Conservation (phyloP, 2,329 filamentous ascomycete species). For the Colletotrichum spaethianum region DNA sequence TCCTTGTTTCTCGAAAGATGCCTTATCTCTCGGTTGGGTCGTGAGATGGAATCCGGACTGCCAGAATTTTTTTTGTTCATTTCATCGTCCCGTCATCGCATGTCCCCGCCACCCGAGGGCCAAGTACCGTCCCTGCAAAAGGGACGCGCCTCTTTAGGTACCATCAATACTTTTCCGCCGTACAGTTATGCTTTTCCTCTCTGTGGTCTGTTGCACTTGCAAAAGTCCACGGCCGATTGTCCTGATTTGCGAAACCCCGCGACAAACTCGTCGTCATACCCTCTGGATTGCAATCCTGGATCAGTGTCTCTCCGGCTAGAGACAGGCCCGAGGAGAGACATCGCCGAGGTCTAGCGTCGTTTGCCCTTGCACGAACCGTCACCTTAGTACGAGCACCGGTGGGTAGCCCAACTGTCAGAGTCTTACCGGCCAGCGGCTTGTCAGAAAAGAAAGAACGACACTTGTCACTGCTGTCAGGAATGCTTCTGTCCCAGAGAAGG, state of each 20-base stretch:
- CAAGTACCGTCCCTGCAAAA: neutral
- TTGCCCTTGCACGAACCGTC: constrained; percentile 2
- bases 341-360: constrained; percentile 15
- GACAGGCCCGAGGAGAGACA: constrained; percentile 36
- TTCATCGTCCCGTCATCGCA: constrained; percentile 16
- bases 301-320: constrained; percentile 35
- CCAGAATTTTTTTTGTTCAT: neutral
- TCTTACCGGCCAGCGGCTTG: neutral
- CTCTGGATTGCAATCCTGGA: constrained; percentile 29
- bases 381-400: neutral
- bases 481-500: constrained; percentile 30
- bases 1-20: neutral
- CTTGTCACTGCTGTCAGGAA: constrained; percentile 34
- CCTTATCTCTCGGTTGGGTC: neutral
- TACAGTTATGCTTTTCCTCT: constrained; percentile 14
- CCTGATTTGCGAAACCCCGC: constrained; percentile 20
- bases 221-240: constrained; percentile 30
- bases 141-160: constrained; percentile 1
- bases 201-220: constrained; percentile 22
- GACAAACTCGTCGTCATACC: constrained; percentile 18
- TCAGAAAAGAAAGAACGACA: constrained; percentile 30
- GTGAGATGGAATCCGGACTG: neutral
- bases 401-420: neutral
- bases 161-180: neutral
- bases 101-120: constrained; percentile 9